phyloP scores from a whole-genome alignment of 2,329 filamentous ascomycete genomes.

The Aspergillus sp. region DNA sequence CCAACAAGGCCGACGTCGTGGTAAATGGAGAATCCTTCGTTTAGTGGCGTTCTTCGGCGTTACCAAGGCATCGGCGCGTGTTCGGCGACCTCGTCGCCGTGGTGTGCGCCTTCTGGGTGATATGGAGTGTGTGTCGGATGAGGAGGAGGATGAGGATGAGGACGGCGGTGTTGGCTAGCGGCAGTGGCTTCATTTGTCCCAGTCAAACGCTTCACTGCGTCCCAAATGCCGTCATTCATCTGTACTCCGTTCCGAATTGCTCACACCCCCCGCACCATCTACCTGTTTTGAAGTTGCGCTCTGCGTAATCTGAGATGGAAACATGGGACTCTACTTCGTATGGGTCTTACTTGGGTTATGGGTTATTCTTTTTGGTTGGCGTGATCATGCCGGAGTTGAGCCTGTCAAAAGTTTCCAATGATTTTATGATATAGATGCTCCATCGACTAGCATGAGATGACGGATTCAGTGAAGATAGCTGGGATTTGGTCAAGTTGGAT shows the following conservation, averaged over 20 bases:
- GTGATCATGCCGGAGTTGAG: conserved; percentile 18
- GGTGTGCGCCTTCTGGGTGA: conserved; percentile 47
- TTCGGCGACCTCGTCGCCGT: conserved; percentile 27
- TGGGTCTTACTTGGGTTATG: conserved; percentile 11
- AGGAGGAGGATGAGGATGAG: conserved; percentile 49
- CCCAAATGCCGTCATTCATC: conserved; percentile 15
- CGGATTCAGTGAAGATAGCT: conserved; percentile 18
- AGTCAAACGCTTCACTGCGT: conserved; percentile 10
- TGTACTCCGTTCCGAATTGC: conserved; percentile 8
- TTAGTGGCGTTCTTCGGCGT: conserved; percentile 43
- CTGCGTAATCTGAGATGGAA: conserved; percentile 8
- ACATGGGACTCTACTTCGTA: conserved; percentile 4
- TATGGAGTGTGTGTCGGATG: conserved; percentile 57
- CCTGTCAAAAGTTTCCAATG: conserved; percentile 15
- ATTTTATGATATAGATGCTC: conserved; percentile 14
- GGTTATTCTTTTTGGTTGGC: conserved; percentile 14
- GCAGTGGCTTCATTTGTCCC: conserved; percentile 11
- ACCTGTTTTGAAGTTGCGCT: conserved; percentile 1
- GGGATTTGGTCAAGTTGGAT: conserved; percentile 58
- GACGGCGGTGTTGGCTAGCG: conserved; percentile 44
- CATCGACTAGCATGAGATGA: conserved; percentile 8
- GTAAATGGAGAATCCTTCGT: conserved; percentile 31
- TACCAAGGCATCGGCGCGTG: conserved; percentile 35
- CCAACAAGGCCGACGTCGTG: conserved; percentile 26
- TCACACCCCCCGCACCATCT: conserved; percentile 4